These are phyloP conservation scores for Fusarium ambrosium DNA, from an alignment of 2,329 filamentous ascomycete genomes.

Conservation along the genomic window DNA sequence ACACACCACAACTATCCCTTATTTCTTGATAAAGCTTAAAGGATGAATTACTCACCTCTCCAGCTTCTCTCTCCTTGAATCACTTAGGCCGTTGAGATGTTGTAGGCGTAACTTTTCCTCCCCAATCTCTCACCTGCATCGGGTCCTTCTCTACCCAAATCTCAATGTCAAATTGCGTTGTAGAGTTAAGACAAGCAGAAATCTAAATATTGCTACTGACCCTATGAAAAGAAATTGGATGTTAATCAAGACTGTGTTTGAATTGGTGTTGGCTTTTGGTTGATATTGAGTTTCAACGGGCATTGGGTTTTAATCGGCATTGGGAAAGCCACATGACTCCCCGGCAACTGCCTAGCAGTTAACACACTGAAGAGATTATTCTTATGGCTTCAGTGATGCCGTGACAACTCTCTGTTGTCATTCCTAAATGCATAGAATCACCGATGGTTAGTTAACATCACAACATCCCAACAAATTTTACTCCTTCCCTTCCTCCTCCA, in stretches of 20 bases:
- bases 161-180: neutral
- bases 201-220: neutral
- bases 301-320: neutral
- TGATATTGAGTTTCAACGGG: neutral
- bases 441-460: neutral
- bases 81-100: neutral
- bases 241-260: neutral
- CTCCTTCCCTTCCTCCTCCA: neutral
- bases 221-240: neutral
- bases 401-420: neutral
- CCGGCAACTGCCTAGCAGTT: neutral
- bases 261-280: neutral
- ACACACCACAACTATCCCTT: too few relatives aligned
- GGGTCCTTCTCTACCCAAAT: rapidly evolving
- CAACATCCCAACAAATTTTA: neutral
- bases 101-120: neutral
- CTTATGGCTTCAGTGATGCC: neutral
- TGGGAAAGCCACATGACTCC: neutral
- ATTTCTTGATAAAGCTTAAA: too few relatives aligned
- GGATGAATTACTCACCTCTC: neutral
- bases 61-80: neutral
- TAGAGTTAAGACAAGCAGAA: neutral
- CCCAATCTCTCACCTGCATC: neutral
- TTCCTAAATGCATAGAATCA: neutral
- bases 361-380: neutral